Conservation (phyloP, 192 early-diverging fungal species). For the Thoreauomyces humboldtii region DNA sequence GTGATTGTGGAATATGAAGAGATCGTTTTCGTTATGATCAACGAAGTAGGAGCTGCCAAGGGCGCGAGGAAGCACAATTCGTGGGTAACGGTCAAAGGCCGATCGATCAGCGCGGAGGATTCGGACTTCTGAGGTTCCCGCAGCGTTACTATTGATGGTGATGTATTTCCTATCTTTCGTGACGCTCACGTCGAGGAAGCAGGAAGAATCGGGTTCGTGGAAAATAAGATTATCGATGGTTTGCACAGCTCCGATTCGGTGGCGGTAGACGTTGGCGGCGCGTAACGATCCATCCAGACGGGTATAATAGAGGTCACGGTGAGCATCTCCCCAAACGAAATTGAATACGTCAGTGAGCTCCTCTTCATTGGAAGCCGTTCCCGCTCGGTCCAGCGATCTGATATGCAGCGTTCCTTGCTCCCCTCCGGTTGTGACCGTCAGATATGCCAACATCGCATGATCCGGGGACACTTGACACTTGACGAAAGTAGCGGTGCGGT, state of each 20-base stretch:
- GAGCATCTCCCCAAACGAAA: constrained; percentile 16
- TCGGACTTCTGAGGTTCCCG: constrained; percentile 4
- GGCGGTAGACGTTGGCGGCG: constrained; percentile 13
- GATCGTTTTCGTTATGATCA: constrained; percentile 16
- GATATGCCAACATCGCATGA: constrained; percentile 17
- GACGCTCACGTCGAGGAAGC: constrained; percentile 15
- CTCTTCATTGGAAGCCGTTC: neutral
- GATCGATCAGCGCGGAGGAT: neutral
- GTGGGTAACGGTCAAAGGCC: too few species aligned
- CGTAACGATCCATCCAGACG: constrained; percentile 17
- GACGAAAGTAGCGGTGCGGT: neutral
- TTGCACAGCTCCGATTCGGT: neutral
- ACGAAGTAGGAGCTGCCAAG: constrained; percentile 8
- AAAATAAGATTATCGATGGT: constrained; percentile 11
- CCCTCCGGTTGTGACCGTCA: neutral
- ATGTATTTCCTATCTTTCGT: constrained; percentile 29
- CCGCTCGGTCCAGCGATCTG: neutral
- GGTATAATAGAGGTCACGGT: constrained; percentile 16
- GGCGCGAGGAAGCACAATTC: neutral
- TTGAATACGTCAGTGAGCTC: constrained; percentile 13
- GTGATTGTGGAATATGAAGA: constrained; percentile 23
- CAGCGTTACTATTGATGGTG: constrained; percentile 14
- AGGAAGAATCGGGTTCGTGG: constrained; percentile 4
- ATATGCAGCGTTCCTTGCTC: constrained; percentile 20
- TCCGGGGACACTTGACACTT: constrained; percentile 17